Conservation (phyloP, 1,284 basidiomycete species). For the Pascua guehoae region DNA sequence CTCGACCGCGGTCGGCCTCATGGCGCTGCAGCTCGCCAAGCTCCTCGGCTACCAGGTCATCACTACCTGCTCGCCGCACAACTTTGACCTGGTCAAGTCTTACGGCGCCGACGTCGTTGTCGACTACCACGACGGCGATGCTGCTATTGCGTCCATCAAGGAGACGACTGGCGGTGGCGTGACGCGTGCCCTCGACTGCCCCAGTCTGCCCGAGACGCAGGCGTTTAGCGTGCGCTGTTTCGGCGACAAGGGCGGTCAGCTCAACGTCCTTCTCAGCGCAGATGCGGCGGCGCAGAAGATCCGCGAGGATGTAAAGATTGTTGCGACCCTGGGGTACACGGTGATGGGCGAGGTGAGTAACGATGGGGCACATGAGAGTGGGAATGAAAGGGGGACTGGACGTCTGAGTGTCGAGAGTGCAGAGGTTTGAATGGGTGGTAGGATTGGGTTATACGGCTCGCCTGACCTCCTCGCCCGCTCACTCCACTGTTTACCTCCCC, state of each 20-base stretch:
- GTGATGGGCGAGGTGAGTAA: slow-evolving; percentile 8
- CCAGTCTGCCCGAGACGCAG: slow-evolving; percentile 27
- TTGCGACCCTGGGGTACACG: slow-evolving; percentile 33
- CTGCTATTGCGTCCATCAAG: slow-evolving; percentile 24
- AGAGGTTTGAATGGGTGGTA: no score
- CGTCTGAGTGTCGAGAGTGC: background rate
- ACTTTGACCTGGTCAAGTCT: slow-evolving; percentile 48
- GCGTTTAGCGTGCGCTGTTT: slow-evolving; percentile 25
- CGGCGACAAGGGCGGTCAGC: slow-evolving; percentile 23
- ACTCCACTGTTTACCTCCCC: no score
- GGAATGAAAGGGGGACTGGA: slow-evolving; percentile 19
- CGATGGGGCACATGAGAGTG: slow-evolving; percentile 15
- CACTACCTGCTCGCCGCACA: slow-evolving; percentile 49
- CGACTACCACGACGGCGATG: slow-evolving; percentile 27
- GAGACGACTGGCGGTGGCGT: slow-evolving; percentile 33
- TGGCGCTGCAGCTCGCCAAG: slow-evolving; percentile 52
- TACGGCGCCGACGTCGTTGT: slow-evolving; percentile 50
- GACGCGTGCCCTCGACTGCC: slow-evolving; percentile 30
- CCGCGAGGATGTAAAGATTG: slow-evolving; percentile 25
- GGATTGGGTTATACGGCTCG: no score
- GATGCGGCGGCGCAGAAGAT: slow-evolving; percentile 19
- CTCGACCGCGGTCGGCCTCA: slow-evolving; percentile 51
- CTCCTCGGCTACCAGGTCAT: slow-evolving; percentile 51
- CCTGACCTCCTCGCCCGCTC: no score
- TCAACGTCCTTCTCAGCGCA: slow-evolving; percentile 26